Evolutionary conservation across 2,329 filamentous ascomycete species (phyloP).

Genomic region (Arthrobotrys megalospora): DNA sequence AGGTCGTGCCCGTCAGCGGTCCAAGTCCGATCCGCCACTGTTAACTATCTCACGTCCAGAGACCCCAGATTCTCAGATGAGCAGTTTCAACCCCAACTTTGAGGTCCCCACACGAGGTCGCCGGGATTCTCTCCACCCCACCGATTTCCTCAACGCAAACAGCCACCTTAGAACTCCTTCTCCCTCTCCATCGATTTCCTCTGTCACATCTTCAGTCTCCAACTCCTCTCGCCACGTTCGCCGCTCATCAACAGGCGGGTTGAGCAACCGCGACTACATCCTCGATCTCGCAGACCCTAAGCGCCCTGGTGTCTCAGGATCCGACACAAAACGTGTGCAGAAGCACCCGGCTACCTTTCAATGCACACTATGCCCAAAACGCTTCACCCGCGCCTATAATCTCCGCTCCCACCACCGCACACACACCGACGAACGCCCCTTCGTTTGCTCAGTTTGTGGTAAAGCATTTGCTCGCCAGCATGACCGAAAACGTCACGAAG

Average conservation of each 20-base stretch:
- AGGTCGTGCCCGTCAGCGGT: constrained; percentile 52
- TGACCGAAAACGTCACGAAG: constrained; percentile 96
- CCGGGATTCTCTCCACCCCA: constrained; percentile 66
- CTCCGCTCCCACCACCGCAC: constrained; percentile 94
- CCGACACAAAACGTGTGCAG: constrained; percentile 82
- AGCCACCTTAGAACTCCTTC: constrained; percentile 68
- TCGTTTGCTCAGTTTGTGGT: constrained; percentile 95
- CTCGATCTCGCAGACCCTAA: constrained; percentile 90
- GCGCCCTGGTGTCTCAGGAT: constrained; percentile 72
- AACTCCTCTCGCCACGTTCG: constrained; percentile 68
- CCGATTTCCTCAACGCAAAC: constrained; percentile 67
- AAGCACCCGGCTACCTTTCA: constrained; percentile 99
- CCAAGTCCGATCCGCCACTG: constrained; percentile 55
- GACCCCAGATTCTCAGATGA: constrained; percentile 50
- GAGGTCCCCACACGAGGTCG: constrained; percentile 47
- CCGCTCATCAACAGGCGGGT: constrained; percentile 71
- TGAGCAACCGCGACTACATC: constrained; percentile 81
- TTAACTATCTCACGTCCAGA: constrained; percentile 50
- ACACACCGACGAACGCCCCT: constrained; percentile 96
- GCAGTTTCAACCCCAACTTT: constrained; percentile 58
- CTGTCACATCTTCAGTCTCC: constrained; percentile 59
- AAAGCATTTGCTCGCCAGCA: constrained; percentile 98
- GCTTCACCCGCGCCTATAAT: constrained; percentile 97
- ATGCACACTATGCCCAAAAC: constrained; percentile 91
- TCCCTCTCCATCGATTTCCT: constrained; percentile 67